Conservation (phyloP, 163 green algal genomes). For the Smithsoniella earleae region DNA sequence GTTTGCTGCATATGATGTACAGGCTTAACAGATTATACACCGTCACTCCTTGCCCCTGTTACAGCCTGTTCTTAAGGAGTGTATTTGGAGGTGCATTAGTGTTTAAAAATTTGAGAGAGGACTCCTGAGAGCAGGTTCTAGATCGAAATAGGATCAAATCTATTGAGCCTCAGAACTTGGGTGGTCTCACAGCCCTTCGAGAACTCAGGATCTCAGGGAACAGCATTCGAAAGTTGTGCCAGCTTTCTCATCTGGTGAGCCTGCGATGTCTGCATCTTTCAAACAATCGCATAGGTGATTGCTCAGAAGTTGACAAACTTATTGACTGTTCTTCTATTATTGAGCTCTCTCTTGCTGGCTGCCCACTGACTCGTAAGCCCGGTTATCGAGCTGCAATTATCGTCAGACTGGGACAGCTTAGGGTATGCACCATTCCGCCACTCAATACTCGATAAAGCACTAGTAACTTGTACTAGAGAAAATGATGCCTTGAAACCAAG, state of each 20-base stretch:
- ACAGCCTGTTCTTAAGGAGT: background rate
- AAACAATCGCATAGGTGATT: slow-evolving; percentile 55
- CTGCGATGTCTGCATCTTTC: slow-evolving; percentile 45
- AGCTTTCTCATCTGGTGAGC: slow-evolving; percentile 20
- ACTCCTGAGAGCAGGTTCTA: slow-evolving; percentile 52
- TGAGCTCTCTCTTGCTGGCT: slow-evolving; percentile 13
- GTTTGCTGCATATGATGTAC: background rate
- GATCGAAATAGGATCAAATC: slow-evolving; percentile 61
- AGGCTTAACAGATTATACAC: background rate
- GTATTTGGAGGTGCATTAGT: no score
- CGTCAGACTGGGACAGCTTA: background rate
- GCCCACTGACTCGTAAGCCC: slow-evolving; percentile 9
- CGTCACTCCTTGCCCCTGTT: background rate
- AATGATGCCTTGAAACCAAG: no score
- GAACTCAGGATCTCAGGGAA: slow-evolving; percentile 58
- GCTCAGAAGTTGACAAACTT: slow-evolving; percentile 47
- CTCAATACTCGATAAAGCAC: no score
- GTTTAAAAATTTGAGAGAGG: no score
- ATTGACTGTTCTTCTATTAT: background rate
- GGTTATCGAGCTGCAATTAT: slow-evolving; percentile 11
- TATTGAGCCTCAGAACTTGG: slow-evolving; percentile 45
- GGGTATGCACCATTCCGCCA: no score
- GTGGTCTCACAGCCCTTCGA: slow-evolving; percentile 38
- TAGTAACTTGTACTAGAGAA: no score
- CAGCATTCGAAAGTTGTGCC: slow-evolving; percentile 39